Evolutionary conservation across 2,329 filamentous ascomycete species (phyloP).

Genomic region (Epichloe glyceriae): DNA sequence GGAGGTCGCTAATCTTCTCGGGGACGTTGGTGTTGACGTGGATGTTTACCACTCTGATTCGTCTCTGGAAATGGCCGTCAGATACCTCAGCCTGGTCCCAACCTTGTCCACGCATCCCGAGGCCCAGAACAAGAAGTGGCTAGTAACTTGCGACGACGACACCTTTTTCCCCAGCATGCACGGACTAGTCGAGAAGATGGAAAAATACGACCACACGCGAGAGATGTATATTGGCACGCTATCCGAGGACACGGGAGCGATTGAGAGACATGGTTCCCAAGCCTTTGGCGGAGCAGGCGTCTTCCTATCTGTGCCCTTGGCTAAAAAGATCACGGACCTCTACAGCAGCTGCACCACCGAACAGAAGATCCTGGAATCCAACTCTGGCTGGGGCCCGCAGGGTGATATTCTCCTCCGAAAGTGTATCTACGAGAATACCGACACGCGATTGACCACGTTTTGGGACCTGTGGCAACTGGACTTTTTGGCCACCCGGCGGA

Average conservation of each 20-base stretch:
- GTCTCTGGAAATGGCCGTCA: slow-evolving; percentile 42
- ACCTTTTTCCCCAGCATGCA: slow-evolving; percentile 52
- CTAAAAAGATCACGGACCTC: slow-evolving; percentile 30
- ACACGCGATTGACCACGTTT: slow-evolving; percentile 42
- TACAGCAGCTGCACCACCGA: slow-evolving; percentile 33
- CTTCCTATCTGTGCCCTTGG: slow-evolving; percentile 42
- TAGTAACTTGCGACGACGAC: slow-evolving; percentile 51
- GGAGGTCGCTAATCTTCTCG: slow-evolving; percentile 33
- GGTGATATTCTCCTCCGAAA: slow-evolving; percentile 50
- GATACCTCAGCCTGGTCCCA: slow-evolving; percentile 42
- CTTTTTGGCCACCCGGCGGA: slow-evolving; percentile 44
- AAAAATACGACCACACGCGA: slow-evolving; percentile 35
- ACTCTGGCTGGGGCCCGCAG: slow-evolving; percentile 46
- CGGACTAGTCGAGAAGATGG: slow-evolving; percentile 36
- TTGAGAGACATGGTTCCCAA: slow-evolving; percentile 48
- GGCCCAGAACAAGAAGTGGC: slow-evolving; percentile 40
- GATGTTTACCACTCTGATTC: slow-evolving; percentile 43
- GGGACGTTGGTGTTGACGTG: slow-evolving; percentile 38
- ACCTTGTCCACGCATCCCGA: slow-evolving; percentile 40
- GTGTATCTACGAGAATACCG: slow-evolving; percentile 51
- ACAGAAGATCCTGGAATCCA: slow-evolving; percentile 39
- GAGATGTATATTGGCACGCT: slow-evolving; percentile 48
- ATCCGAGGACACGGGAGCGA: slow-evolving; percentile 47
- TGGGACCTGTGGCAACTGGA: slow-evolving; percentile 49
- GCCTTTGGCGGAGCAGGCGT: slow-evolving; percentile 52